Conservation (phyloP, 495 filamentous ascomycete species). For the Penicillium egyptiacum region DNA sequence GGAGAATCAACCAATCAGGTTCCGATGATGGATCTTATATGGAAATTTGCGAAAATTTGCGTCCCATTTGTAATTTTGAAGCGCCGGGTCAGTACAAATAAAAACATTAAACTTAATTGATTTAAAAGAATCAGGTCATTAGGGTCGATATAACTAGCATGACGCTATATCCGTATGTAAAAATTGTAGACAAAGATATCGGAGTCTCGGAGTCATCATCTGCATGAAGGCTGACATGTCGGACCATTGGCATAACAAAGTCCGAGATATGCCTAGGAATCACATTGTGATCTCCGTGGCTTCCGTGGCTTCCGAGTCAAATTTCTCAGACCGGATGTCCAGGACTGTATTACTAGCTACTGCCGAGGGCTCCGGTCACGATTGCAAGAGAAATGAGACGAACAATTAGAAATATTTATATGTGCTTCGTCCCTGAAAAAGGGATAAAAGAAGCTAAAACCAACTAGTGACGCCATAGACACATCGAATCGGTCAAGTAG, state of each 20-base stretch:
- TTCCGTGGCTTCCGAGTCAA: conserved; percentile 37
- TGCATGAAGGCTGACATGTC: conserved; percentile 7
- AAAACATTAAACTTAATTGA: no score
- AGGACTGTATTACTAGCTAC: conserved; percentile 1
- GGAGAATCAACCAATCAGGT: conserved; percentile 19
- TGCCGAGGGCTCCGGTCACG: conserved; percentile 5
- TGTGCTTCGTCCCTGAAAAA: neutral
- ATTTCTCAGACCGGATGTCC: conserved; percentile 14
- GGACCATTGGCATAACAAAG: conserved; percentile 14
- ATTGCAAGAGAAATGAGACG: neutral
- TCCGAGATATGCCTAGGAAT: conserved; percentile 16
- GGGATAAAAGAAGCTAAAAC: neutral
- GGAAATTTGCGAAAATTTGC: conserved; percentile 22
- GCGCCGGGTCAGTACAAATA: no score
- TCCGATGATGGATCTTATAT: conserved; percentile 23
- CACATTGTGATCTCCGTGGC: conserved; percentile 26
- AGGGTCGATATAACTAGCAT: neutral
- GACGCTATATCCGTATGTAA: no score
- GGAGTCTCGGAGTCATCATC: conserved; percentile 1
- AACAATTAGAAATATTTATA: neutral
- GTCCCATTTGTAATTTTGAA: neutral
- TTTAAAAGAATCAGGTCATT: no score
- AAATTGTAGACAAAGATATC: neutral
- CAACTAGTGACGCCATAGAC: conserved; percentile 31
- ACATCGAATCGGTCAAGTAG: neutral